Evolutionary conservation across 2,329 filamentous ascomycete species (phyloP), one percentile per base, ranked within the genome.

Genomic region (Trichoderma citrinoviride): DNA sequence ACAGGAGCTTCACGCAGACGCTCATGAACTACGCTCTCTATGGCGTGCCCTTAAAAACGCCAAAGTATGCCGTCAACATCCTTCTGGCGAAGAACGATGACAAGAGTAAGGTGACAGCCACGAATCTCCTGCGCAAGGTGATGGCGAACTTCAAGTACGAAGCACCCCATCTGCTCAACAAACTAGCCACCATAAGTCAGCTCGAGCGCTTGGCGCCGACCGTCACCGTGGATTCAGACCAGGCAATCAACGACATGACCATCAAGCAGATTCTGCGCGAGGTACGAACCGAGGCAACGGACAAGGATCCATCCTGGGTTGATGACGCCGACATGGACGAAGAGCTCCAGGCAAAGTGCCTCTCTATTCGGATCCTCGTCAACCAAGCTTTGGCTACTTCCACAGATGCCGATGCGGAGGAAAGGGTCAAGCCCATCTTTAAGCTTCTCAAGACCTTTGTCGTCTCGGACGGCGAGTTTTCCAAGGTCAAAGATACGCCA

Each of bases 11-110:
- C 71, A 82, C 87, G 37, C 88, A 95, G 72, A 89, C 92, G 1
- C 84, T 99, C 75, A 87, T 90, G 67, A 89, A 86, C 70, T 98
- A 95, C 75, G 91, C 93, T 1, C 83, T 94, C 21, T 90, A 91
- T 72, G 94, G 94, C 23, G 85, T 85, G 25, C 94, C 93, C 2
- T 85, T 91, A 12, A 89, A 89, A 73, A 91, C 92, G 8, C 92
- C 94, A 23, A 99, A 99, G 77, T 93, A 98, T 78, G 95, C 95
- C 0, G 88, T 98, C 55, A 93, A 92, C 29, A 93, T 99, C 68
- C 83, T 99, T 61, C 87, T 97, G 77, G 88, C 91, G 41, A 89
- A 88, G 70, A 81, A 82, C 52, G 83, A 87, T 23, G 87, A 93
- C 57, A 95, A 92, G 75, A 90, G 83, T 69, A 78, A 93, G 72